These are phyloP conservation scores for Metschnikowia similis DNA, from an alignment of 805 yeast species.

Conservation along the genomic window DNA sequence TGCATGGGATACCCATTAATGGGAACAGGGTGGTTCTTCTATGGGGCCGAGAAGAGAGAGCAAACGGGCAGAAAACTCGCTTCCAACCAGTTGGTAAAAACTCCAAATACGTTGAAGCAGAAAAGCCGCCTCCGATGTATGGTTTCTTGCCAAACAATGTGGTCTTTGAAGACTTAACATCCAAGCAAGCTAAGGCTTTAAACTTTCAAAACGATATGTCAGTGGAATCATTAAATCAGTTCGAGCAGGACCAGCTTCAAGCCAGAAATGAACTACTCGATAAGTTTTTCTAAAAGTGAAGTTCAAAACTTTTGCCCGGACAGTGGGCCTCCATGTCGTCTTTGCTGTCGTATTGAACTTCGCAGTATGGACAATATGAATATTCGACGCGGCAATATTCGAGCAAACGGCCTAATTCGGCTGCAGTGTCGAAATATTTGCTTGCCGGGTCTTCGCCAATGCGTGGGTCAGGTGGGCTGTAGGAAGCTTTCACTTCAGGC, in stretches of 20 bases:
- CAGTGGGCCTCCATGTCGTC: slow-evolving; percentile 11
- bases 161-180: slow-evolving; percentile 18
- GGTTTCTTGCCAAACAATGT: slow-evolving; percentile 15
- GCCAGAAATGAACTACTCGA: slow-evolving; percentile 4
- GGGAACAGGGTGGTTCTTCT: slow-evolving; percentile 25
- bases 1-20: slow-evolving; percentile 28
- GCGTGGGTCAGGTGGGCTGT: too few species aligned
- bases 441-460: background rate
- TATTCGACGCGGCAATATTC: slow-evolving; percentile 6
- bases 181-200: slow-evolving; percentile 10
- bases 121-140: slow-evolving; percentile 19
- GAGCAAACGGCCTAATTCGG: slow-evolving; percentile 2
- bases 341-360: slow-evolving; percentile 6
- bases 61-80: slow-evolving; percentile 3
- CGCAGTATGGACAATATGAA: slow-evolving; percentile 16
- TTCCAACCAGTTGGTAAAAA: slow-evolving; percentile 8
- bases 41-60: slow-evolving; percentile 28
- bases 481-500: background rate
- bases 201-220: slow-evolving; percentile 15
- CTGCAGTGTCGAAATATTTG: background rate
- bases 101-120: slow-evolving; percentile 13
- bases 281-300: background rate
- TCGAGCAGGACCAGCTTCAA: slow-evolving; percentile 4
- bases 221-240: slow-evolving; percentile 17
- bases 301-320: slow-evolving; percentile 10